A percentile compares a stretch with the other conserved stretches of the same genome.
phyloP scores from a whole-genome alignment of 192 early-diverging fungal species.

The Coemansia biformis region DNA sequence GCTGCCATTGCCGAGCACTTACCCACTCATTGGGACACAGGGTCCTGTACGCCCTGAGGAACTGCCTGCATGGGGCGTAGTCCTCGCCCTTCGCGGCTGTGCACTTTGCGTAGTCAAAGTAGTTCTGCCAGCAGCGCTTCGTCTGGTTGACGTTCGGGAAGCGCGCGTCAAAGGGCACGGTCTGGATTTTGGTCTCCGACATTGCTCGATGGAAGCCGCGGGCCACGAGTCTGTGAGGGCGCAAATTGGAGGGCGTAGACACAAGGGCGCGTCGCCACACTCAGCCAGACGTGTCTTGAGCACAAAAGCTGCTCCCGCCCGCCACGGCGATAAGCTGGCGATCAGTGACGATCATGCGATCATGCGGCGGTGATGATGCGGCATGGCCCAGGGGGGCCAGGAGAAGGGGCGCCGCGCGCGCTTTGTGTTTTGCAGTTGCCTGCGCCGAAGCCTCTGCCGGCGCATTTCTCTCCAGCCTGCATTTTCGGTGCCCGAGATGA shows the following conservation, averaged over 20 bases:
- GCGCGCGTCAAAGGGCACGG: constrained; percentile 52
- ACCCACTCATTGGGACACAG: constrained; percentile 95
- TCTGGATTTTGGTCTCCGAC: constrained; percentile 37
- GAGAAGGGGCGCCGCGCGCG: no score
- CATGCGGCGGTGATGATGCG: no score
- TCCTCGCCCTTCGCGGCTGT: constrained; percentile 93
- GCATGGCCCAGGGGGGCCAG: no score
- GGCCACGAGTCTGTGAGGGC: background rate
- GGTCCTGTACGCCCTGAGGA: constrained; percentile 73
- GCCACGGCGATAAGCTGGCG: no score
- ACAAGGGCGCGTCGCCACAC: no score
- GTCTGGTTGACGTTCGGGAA: constrained; percentile 99
- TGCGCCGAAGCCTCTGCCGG: no score
- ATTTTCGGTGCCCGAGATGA: constrained; percentile 16
- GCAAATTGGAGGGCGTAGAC: no score
- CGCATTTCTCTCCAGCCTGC: background rate
- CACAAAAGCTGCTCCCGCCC: no score
- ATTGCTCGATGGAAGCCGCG: constrained; percentile 4
- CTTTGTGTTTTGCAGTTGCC: background rate
- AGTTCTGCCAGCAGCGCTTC: constrained; percentile 99
- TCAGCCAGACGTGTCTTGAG: no score
- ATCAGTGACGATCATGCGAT: no score
- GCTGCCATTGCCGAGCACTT: no score
- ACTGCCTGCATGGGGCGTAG: constrained; percentile 87
- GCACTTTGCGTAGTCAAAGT: constrained; percentile 91